These are phyloP conservation scores for Brassica rapa DNA, from an alignment of 345 rosid species.

Conservation along the genomic window DNA sequence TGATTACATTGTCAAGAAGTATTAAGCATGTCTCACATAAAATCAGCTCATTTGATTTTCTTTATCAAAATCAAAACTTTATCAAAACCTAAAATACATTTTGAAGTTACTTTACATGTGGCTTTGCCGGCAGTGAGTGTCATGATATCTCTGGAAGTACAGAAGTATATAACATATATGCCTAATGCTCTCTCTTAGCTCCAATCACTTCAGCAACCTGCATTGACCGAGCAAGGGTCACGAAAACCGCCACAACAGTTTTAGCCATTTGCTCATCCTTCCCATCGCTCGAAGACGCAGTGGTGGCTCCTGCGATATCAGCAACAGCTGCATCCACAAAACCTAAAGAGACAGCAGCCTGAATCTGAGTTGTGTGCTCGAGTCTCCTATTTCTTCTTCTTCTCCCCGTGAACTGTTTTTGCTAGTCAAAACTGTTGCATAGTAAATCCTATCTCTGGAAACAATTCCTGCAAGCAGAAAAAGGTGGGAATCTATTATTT, in stretches of 20 bases:
- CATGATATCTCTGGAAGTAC: slow-evolving; percentile 77
- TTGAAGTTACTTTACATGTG: slow-evolving; percentile 51
- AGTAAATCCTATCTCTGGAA: not conserved
- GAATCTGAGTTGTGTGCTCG: slow-evolving; percentile 82
- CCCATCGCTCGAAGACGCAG: slow-evolving; percentile 58
- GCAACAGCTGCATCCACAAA: slow-evolving; percentile 86
- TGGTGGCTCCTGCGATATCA: slow-evolving; percentile 72
- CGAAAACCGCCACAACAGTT: slow-evolving; percentile 80
- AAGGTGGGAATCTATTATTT: too few relatives aligned
- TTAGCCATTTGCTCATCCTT: slow-evolving; percentile 84
- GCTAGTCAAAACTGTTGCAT: not conserved
- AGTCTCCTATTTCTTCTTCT: slow-evolving; percentile 83
- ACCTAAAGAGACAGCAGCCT: slow-evolving; percentile 73
- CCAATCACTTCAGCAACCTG: slow-evolving; percentile 89
- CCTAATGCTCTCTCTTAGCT: slow-evolving; percentile 78
- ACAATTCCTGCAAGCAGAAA: not conserved
- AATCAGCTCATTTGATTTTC: not conserved
- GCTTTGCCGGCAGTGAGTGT: slow-evolving; percentile 86
- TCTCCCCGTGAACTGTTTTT: slow-evolving; percentile 22
- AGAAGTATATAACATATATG: slow-evolving; percentile 48
- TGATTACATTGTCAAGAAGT: not conserved
- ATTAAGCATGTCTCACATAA: not conserved
- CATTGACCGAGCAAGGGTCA: slow-evolving; percentile 73
- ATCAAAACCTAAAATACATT: not conserved
- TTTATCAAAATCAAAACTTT: not conserved